phyloP scores from a whole-genome alignment of 495 filamentous ascomycete species.

The Thermothielavioides terrestris region DNA sequence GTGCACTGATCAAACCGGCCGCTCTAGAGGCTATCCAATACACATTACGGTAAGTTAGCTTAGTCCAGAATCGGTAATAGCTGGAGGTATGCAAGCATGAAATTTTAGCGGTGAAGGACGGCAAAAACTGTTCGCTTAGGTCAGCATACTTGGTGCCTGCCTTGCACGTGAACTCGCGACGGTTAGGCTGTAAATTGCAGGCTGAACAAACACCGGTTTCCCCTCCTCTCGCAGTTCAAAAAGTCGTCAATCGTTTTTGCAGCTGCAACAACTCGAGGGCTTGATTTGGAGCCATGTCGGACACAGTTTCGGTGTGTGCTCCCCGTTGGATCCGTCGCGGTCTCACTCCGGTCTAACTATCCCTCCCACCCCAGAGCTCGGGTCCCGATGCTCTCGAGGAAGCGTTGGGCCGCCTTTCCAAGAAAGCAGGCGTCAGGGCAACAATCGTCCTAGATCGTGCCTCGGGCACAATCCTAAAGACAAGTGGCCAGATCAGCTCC shows the following conservation, averaged over 20 bases:
- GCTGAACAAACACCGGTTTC: background rate
- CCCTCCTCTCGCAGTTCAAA: background rate
- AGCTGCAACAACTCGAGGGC: too few relatives aligned
- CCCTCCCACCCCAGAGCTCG: conserved; percentile 5
- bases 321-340: background rate
- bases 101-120: conserved; percentile 39
- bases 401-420: conserved; percentile 50
- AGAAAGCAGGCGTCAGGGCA: conserved; percentile 57
- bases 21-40: too few relatives aligned
- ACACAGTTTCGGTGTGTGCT: conserved; percentile 14
- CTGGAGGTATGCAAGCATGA: background rate
- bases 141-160: too few relatives aligned
- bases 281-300: conserved; percentile 2
- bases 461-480: conserved; percentile 54
- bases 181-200: background rate
- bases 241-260: background rate
- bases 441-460: conserved; percentile 52
- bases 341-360: background rate
- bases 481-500: conserved; percentile 46
- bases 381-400: conserved; percentile 34
- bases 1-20: too few relatives aligned
- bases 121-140: conserved; percentile 23
- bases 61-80: too few relatives aligned
- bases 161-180: too few relatives aligned
- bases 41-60: too few relatives aligned